These are phyloP conservation scores for Globisporangium nodosum DNA, from an alignment of 352 stramenopile genomes.

Conservation along the genomic window DNA sequence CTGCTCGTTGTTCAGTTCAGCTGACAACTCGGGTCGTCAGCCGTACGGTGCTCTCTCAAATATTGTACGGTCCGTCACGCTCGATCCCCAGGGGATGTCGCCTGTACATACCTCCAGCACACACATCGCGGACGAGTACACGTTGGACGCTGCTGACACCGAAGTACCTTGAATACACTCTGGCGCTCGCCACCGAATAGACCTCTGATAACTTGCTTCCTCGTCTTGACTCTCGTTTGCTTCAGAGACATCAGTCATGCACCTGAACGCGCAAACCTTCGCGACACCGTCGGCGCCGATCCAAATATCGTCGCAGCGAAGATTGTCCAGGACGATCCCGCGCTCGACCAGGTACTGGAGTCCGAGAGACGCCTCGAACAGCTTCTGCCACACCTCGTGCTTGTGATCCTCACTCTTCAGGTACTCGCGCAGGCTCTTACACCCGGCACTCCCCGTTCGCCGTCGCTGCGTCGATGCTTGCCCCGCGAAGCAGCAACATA, in stretches of 20 bases:
- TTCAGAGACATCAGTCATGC: neutral
- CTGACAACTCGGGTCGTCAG: neutral
- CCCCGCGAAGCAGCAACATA: no score
- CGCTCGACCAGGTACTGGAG: constrained; percentile 23
- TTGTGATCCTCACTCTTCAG: neutral
- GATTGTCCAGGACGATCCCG: neutral
- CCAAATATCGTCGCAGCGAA: constrained; percentile 5
- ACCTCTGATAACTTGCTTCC: neutral
- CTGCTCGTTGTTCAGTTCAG: neutral
- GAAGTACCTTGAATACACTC: neutral
- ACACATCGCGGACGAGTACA: constrained; percentile 9
- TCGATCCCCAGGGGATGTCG: neutral
- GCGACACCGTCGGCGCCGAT: constrained; percentile 2
- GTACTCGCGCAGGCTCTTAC: constrained; percentile 2
- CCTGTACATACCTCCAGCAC: constrained; percentile 1
- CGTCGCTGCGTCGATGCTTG: no score
- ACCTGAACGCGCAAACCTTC: constrained; percentile 3
- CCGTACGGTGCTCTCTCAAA: neutral
- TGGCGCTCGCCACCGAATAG: constrained; percentile 2
- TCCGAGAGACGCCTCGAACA: constrained; percentile 5
- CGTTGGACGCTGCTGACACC: neutral
- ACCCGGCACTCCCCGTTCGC: neutral
- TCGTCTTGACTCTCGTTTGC: neutral
- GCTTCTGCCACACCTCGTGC: no score
- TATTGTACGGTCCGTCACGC: no score